These are phyloP conservation scores for Anisodus tanguticus DNA, from an alignment of 257 asterid genomes.

Conservation along the genomic window DNA sequence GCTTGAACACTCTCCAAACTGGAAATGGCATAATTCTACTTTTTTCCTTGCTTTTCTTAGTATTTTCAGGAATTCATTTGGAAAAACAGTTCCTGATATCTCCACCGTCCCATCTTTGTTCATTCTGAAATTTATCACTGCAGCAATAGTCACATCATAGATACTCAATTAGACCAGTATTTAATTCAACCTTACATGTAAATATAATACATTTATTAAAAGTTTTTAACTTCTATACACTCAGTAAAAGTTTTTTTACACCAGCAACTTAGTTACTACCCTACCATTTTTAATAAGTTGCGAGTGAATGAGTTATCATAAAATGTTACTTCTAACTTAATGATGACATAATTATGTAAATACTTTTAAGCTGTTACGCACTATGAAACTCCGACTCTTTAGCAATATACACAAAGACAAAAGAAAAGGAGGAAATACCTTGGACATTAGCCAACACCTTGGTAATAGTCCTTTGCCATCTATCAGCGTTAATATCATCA, in stretches of 20 bases:
- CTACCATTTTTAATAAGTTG: too few relatives aligned
- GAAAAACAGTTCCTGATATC: constrained; percentile 17
- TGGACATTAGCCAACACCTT: not conserved
- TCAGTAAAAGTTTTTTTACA: not conserved
- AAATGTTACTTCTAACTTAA: too few relatives aligned
- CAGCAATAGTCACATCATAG: not conserved
- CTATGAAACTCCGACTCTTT: not conserved
- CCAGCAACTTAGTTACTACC: too few relatives aligned
- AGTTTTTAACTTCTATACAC: too few relatives aligned
- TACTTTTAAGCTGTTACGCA: not conserved
- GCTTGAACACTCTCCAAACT: constrained; percentile 53
- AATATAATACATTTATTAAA: too few relatives aligned
- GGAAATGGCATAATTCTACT: constrained; percentile 45
- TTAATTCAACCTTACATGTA: not conserved
- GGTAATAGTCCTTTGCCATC: not conserved
- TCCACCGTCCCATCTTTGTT: constrained; percentile 26
- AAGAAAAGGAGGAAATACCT: not conserved
- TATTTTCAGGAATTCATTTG: constrained; percentile 33
- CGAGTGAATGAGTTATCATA: too few relatives aligned
- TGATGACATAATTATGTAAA: too few relatives aligned
- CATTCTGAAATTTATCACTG: not conserved
- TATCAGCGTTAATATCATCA: not conserved
- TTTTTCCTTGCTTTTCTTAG: constrained; percentile 36
- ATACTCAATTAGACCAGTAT: not conserved
- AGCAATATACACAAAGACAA: not conserved